Conservation (phyloP, 345 rosid genomes). For the Mangifera indica region DNA sequence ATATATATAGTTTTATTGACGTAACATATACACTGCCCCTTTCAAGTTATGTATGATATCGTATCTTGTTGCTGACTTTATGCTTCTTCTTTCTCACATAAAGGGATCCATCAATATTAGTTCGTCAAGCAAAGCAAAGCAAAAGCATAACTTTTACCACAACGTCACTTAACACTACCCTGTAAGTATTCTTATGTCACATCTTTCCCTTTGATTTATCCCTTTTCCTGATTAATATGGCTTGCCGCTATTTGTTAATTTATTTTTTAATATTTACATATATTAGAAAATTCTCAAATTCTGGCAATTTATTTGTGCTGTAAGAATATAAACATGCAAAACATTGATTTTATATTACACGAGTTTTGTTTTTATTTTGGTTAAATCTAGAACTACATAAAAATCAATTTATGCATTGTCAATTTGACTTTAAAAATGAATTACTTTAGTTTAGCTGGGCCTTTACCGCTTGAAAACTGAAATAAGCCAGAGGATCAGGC, state of each 20-base stretch:
- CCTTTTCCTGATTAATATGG: not conserved
- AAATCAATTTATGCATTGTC: not conserved
- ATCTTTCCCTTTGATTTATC: not conserved
- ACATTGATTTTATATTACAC: no score
- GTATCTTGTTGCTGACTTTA: not conserved
- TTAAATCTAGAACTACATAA: no score
- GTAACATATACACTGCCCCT: no score
- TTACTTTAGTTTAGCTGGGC: not conserved
- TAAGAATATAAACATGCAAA: no score
- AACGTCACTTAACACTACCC: not conserved
- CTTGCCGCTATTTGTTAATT: not conserved
- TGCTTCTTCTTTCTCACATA: constrained; percentile 10
- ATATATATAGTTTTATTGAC: no score
- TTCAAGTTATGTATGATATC: not conserved
- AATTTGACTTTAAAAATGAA: not conserved
- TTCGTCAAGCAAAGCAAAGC: constrained; percentile 9
- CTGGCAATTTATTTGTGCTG: no score
- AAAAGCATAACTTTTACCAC: not conserved
- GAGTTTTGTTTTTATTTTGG: no score
- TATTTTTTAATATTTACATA: no score
- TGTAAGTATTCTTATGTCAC: not conserved
- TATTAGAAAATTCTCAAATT: no score
- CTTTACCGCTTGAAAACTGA: not conserved
- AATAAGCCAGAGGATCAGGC: not conserved
- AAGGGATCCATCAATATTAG: constrained; percentile 16